Base-by-base conservation (phyloP, 129 eudicot genomes). In the Artemisia argyi region DNA sequence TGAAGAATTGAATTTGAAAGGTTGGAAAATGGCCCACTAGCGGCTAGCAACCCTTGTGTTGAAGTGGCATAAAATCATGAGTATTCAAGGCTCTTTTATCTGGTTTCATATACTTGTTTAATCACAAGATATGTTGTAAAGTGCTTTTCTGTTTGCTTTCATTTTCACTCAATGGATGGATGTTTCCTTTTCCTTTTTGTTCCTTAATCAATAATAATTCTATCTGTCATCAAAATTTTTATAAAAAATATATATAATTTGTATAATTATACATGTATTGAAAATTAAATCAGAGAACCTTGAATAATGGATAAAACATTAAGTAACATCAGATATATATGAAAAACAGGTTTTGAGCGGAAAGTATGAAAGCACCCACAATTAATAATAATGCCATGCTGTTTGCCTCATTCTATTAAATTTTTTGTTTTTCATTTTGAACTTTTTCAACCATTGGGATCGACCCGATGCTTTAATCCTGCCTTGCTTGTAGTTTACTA, bases 131-230 rank as follows among this genome's bases (percentile, higher is more conserved):
- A 32, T 71, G 77, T 82, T 72, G 79, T 74, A 80, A 82, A 88
- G 88, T 69, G 69, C 69, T 77, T 77, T 78, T 77, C 62, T 72
- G 73, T 82, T 85, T 78, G 79, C 83, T 80, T 80, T 85, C 83
- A 58, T 82, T 82, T 82, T 84, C 81, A 71, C 73, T 72, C 77
- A 54, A 50, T 79, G 76, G 60, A 74, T 17, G n/a, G 57, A 56
- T 70, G 70, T 73, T 61, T 69, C 67, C 61, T 79, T 79, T n/a
- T 46, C 5, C 47, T 57, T 66, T 46, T 73, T 18, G 3, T 16
- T 39, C 7, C 26, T 56, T 1, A 17, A 64, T 44, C 61, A 48
- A 71, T 57, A 57, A 1, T 32, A 70, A 35, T 13, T 70, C 35
- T 2, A 54, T 19, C 19, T 70, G 65, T 70, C 74, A 35, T 54